Conservation (phyloP, 2,329 filamentous ascomycete genomes). For the Fusarium mexicanum region DNA sequence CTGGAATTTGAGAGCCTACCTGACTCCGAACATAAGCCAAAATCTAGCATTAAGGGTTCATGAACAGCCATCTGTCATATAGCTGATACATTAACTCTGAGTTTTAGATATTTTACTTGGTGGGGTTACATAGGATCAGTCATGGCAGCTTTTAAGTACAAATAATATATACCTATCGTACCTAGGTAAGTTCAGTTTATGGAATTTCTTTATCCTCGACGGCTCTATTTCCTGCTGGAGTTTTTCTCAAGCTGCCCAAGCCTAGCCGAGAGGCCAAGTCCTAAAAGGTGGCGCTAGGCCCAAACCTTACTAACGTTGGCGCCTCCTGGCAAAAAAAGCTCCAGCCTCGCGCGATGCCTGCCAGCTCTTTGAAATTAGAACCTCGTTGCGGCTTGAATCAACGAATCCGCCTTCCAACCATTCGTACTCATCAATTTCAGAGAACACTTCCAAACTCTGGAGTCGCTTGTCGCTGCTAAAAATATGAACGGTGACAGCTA, state of each 20-base stretch:
- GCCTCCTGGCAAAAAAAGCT: conserved; percentile 53
- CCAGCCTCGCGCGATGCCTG: conserved; percentile 53
- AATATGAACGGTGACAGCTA: conserved; percentile 89
- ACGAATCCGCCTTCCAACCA: conserved; percentile 35
- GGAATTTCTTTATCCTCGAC: background rate
- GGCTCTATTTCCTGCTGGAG: background rate
- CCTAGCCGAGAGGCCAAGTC: background rate
- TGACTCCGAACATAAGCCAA: background rate
- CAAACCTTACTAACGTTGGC: conserved; percentile 41
- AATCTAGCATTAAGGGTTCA: background rate
- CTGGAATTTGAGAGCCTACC: background rate
- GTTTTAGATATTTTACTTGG: background rate
- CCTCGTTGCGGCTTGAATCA: conserved; percentile 44
- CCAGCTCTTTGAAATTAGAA: conserved; percentile 43
- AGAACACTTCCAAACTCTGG: conserved; percentile 14
- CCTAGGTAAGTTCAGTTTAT: background rate
- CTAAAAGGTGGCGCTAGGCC: conserved; percentile 36
- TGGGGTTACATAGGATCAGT: background rate
- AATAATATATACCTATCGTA: background rate
- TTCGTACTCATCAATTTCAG: conserved; percentile 37
- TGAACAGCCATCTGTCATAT: background rate
- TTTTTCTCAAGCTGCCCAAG: conserved; percentile 10
- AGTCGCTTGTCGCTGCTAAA: conserved; percentile 32
- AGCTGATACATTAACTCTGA: background rate
- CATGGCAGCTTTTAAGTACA: too few species aligned